phyloP scores from a whole-genome alignment of 306 rosid species.

The Quercus dentata region DNA sequence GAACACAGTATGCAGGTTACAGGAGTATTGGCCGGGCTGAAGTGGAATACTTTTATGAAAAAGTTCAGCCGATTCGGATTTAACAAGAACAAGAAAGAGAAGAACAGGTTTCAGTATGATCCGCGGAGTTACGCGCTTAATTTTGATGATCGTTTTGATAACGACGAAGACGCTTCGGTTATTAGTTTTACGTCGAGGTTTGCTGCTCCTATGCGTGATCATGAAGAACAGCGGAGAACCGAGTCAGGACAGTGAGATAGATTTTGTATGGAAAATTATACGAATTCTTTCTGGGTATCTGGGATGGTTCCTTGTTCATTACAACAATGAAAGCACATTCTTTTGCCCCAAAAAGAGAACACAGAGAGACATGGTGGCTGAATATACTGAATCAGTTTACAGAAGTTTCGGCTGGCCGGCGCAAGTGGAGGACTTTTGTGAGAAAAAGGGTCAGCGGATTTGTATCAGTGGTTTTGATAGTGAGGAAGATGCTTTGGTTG shows the following conservation, averaged over 20 bases:
- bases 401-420: no score
- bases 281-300: no score
- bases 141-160: slow-evolving; percentile 42
- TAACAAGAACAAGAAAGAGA: slow-evolving; percentile 13
- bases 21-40: slow-evolving; percentile 61
- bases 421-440: no score
- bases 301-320: no score
- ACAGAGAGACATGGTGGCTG: no score
- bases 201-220: slow-evolving; percentile 32
- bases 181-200: slow-evolving; percentile 49
- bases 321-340: no score
- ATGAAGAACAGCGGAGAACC: slow-evolving; percentile 5
- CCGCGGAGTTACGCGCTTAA: slow-evolving; percentile 71
- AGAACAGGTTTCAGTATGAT: slow-evolving; percentile 55
- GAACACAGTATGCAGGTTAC: slow-evolving; percentile 40
- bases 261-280: no score
- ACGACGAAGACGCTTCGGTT: slow-evolving; percentile 36
- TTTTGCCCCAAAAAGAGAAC: no score
- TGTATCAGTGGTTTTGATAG: no score
- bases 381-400: no score
- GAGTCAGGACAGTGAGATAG: neutral
- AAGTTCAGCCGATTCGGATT: slow-evolving; percentile 42
- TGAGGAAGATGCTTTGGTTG: no score
- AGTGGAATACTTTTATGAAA: slow-evolving; percentile 74
- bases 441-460: no score